Conservation (phyloP, 2,329 filamentous ascomycete genomes). For the Penicillium sp. region DNA sequence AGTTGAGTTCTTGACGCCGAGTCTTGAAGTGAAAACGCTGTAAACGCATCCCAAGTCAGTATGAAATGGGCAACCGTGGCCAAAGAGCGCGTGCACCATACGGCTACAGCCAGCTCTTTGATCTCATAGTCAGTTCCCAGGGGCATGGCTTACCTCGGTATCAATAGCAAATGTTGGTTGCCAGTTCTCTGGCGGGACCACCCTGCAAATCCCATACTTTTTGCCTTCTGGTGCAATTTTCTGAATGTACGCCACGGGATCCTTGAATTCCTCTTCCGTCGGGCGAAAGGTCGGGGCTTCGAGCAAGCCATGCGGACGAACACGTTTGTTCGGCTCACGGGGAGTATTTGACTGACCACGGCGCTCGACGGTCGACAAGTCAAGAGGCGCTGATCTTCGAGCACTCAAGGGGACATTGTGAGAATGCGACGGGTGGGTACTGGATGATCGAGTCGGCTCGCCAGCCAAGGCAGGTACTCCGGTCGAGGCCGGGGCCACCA, state of each 20-base stretch:
- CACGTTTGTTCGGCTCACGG: slow-evolving; percentile 69
- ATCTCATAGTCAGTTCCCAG: not conserved
- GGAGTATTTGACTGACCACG: slow-evolving; percentile 73
- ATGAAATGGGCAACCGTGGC: not conserved
- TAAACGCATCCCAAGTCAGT: slow-evolving; percentile 24
- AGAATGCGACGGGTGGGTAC: slow-evolving; percentile 41
- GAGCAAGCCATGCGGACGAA: slow-evolving; percentile 73
- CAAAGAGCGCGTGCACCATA: not conserved
- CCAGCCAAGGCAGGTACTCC: slow-evolving; percentile 33
- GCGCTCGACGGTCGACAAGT: slow-evolving; percentile 84
- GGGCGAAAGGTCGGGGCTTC: slow-evolving; percentile 89
- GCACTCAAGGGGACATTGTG: slow-evolving; percentile 57
- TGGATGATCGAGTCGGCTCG: slow-evolving; percentile 37
- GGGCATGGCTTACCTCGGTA: slow-evolving; percentile 67
- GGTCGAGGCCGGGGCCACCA: slow-evolving; percentile 44
- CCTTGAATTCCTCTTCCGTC: slow-evolving; percentile 88
- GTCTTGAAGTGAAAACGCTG: slow-evolving; percentile 97
- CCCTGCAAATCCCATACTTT: slow-evolving; percentile 89
- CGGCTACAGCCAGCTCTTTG: no score
- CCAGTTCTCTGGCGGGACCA: slow-evolving; percentile 90
- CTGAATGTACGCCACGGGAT: slow-evolving; percentile 87
- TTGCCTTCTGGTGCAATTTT: slow-evolving; percentile 83
- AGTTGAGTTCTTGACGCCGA: slow-evolving; percentile 92
- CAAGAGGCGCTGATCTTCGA: slow-evolving; percentile 62
- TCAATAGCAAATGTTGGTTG: slow-evolving; percentile 94